phyloP scores from a whole-genome alignment of 495 filamentous ascomycete genomes.

The Penicillium salamii region DNA sequence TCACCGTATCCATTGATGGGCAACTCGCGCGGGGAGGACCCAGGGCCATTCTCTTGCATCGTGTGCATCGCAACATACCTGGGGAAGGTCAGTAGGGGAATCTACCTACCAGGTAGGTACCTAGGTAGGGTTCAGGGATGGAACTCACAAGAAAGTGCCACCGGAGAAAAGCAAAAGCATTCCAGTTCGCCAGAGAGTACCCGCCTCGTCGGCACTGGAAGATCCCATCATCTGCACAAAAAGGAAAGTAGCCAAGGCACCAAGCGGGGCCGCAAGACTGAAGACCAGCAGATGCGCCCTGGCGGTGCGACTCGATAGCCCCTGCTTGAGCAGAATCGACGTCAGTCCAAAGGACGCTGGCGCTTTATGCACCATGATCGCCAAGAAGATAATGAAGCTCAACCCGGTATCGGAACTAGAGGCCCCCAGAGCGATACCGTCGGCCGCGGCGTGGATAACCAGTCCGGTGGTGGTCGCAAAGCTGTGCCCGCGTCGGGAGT shows the following conservation, averaged over 20 bases:
- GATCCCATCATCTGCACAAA: constrained; percentile 68
- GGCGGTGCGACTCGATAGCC: constrained; percentile 79
- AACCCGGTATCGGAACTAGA: constrained; percentile 72
- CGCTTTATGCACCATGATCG: constrained; percentile 96
- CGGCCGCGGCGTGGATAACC: constrained; percentile 95
- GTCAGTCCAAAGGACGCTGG: constrained; percentile 95
- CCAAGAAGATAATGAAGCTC: constrained; percentile 86
- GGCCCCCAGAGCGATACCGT: constrained; percentile 93
- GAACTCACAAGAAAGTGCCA: constrained; percentile 87
- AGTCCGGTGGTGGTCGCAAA: constrained; percentile 83
- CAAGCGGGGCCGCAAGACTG: constrained; percentile 83
- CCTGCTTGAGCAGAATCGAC: constrained; percentile 82
- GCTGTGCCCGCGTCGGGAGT: constrained; percentile 35
- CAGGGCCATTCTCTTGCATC: constrained; percentile 77
- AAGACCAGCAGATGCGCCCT: constrained; percentile 86
- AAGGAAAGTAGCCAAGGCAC: constrained; percentile 79
- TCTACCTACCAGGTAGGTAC: no score
- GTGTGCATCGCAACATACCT: constrained; percentile 99
- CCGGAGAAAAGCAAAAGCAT: constrained; percentile 88
- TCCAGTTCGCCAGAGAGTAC: constrained; percentile 83
- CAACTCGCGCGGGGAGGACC: constrained; percentile 44
- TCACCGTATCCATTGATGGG: constrained; percentile 68
- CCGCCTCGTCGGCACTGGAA: constrained; percentile 40
- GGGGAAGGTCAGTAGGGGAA: constrained; percentile 11
- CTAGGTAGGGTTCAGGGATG: no score